Percentiles rank a stretch among this genome's conserved stretches.
Evolutionary conservation across 306 rosid genomes (phyloP).

Genomic region (Gillenia trifoliata): DNA sequence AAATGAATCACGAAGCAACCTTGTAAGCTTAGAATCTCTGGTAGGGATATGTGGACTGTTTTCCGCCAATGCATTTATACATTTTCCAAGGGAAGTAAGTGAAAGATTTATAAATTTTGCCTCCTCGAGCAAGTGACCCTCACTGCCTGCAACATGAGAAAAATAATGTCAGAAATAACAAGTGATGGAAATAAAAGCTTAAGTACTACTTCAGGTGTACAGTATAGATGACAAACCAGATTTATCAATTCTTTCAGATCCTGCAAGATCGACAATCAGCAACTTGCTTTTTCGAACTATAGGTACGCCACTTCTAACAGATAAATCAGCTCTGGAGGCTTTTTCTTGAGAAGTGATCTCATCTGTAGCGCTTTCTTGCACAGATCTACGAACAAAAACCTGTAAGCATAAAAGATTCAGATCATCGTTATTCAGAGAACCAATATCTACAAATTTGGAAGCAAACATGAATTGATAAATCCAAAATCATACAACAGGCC

Average conservation of each 20-base stretch:
- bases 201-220: constrained; percentile 1
- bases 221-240: constrained; percentile 42
- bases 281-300: constrained; percentile 62
- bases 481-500: constrained; percentile 7
- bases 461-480: not conserved
- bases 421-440: not conserved
- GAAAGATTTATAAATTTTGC: constrained; percentile 71
- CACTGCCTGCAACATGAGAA: constrained; percentile 52
- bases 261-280: constrained; percentile 70
- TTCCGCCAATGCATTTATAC: constrained; percentile 79
- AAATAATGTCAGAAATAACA: not conserved
- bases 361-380: constrained; percentile 31
- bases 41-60: constrained; percentile 59
- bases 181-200: not conserved
- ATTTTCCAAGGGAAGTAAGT: constrained; percentile 71
- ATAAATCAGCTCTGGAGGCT: constrained; percentile 14
- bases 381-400: constrained; percentile 53
- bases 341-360: constrained; percentile 28
- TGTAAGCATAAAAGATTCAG: constrained; percentile 7
- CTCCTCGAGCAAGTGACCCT: constrained; percentile 67
- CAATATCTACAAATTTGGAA: not conserved
- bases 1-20: constrained; percentile 76
- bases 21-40: constrained; percentile 75
- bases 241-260: constrained; percentile 71
- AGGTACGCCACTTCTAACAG: constrained; percentile 34